Base-by-base conservation (phyloP, 2,329 filamentous ascomycete species). In the Sclerotinia borealis region DNA sequence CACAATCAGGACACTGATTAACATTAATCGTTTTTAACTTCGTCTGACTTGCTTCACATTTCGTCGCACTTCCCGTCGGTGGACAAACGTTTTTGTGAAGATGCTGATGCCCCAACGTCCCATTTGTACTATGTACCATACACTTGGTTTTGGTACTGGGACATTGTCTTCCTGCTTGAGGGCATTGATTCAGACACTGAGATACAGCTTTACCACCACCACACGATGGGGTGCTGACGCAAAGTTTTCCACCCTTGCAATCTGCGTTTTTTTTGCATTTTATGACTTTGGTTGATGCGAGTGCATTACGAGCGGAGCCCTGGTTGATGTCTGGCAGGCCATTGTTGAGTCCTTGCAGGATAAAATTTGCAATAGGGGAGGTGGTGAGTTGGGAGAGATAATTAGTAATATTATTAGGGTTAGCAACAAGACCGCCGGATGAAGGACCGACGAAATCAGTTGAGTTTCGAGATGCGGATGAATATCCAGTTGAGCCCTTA, bases 401-500 rank as follows among this genome's bases (percentile, higher is more conserved):
- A 19, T 51, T 22, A 5, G 55, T 63, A 8, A 63, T 47, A n/a
- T 63, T 64, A 15, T 29, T 49, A 9, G 47, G 31, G 22, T 4
- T 34, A 22, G 31, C 51, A 36, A 4, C 39, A 6, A 31, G n/a
- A 10, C 15, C 27, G 15, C 15, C 58, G 15, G 41, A 34, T 36
- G 50, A n/a, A 13, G 62, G 56, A 1, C 56, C 48, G 5, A 36
- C n/a, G 11, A 61, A 61, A 11, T 61, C 43, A 5, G 58, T 50
- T 13, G 17, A 34, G n/a, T 61, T 64, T 45, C 19, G 13, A 11
- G 37, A 48, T 7, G 34, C 36, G 6, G 56, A 45, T 9, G 66
- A 59, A 25, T 64, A 65, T 4, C 67, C 68, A 1, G 66, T 69
- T 37, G 66, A 68, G 15, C 47, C 63, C 29, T 67, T 47, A 1